Evolutionary conservation across 2,329 filamentous ascomycete genomes (phyloP).

Genomic region (Ophiostoma ulmi): DNA sequence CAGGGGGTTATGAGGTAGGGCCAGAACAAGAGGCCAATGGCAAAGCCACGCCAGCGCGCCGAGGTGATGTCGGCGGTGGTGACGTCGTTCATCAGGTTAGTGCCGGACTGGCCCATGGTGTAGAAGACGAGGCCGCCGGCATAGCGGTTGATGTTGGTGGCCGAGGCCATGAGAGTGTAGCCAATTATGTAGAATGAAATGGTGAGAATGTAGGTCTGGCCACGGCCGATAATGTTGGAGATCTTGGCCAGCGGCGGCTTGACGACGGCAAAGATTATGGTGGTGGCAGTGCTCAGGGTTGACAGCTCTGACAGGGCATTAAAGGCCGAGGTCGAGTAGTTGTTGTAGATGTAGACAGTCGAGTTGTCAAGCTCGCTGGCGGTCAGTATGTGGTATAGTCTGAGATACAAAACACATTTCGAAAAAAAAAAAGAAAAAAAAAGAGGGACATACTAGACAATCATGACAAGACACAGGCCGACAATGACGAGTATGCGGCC

Average conservation of each 20-base stretch:
- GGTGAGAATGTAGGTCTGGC: slow-evolving; percentile 50
- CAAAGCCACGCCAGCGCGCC: slow-evolving; percentile 46
- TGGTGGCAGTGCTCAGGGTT: slow-evolving; percentile 32
- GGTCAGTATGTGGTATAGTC: background rate
- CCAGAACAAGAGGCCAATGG: slow-evolving; percentile 46
- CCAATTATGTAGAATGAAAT: slow-evolving; percentile 51
- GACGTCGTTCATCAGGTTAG: slow-evolving; percentile 58
- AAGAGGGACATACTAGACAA: slow-evolving; percentile 5
- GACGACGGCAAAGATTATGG: slow-evolving; percentile 46
- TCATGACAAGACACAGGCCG: slow-evolving; percentile 15
- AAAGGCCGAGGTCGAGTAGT: slow-evolving; percentile 35
- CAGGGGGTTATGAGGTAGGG: slow-evolving; percentile 54
- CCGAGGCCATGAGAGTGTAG: slow-evolving; percentile 52
- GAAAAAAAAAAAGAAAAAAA: background rate
- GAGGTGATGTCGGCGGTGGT: slow-evolving; percentile 59
- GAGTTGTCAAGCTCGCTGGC: slow-evolving; percentile 32
- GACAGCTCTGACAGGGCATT: slow-evolving; percentile 32
- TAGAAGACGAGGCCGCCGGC: slow-evolving; percentile 55
- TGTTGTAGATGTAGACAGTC: slow-evolving; percentile 32
- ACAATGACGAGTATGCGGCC: slow-evolving; percentile 13
- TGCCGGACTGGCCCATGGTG: slow-evolving; percentile 52
- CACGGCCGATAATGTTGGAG: slow-evolving; percentile 55
- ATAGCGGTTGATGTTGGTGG: slow-evolving; percentile 48
- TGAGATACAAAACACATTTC: too few species aligned
- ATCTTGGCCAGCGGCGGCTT: slow-evolving; percentile 59